Evolutionary conservation across 805 yeast genomes (phyloP).

Genomic region (Lachancea lanzarotensis): DNA sequence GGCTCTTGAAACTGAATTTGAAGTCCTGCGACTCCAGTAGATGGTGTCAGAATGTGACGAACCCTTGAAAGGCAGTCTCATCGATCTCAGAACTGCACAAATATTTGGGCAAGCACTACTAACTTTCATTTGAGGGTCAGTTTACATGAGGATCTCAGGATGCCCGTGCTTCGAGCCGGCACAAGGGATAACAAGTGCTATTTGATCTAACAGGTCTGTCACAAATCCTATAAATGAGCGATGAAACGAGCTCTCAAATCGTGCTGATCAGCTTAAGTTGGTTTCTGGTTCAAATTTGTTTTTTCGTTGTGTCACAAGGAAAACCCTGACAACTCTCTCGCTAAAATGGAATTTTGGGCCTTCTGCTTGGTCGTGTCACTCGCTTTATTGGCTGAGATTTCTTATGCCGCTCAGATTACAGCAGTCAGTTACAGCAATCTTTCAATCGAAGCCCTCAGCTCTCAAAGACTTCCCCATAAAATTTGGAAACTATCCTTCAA

Average conservation of each 20-base stretch:
- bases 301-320: neutral
- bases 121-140: neutral
- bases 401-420: neutral
- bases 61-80: too few species aligned
- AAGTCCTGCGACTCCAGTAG: too few species aligned
- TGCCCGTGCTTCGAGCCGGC: too few species aligned
- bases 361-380: neutral
- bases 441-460: slow-evolving; percentile 6
- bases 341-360: neutral
- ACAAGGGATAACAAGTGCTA: neutral
- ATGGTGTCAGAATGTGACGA: too few species aligned
- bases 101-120: too few species aligned
- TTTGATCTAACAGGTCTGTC: neutral
- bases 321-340: neutral
- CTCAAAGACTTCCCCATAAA: slow-evolving; percentile 21
- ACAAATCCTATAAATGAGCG: slow-evolving; percentile 1
- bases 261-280: neutral
- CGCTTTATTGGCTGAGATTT: neutral
- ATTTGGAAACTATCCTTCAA: slow-evolving; percentile 33
- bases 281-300: neutral
- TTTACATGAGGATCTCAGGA: neutral
- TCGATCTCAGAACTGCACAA: too few species aligned
- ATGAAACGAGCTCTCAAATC: neutral
- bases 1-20: too few species aligned
- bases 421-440: neutral